Evolutionary conservation across 805 yeast genomes (phyloP), one percentile per base, ranked within the genome.

Genomic region (Grigorovia yakushimaensis): DNA sequence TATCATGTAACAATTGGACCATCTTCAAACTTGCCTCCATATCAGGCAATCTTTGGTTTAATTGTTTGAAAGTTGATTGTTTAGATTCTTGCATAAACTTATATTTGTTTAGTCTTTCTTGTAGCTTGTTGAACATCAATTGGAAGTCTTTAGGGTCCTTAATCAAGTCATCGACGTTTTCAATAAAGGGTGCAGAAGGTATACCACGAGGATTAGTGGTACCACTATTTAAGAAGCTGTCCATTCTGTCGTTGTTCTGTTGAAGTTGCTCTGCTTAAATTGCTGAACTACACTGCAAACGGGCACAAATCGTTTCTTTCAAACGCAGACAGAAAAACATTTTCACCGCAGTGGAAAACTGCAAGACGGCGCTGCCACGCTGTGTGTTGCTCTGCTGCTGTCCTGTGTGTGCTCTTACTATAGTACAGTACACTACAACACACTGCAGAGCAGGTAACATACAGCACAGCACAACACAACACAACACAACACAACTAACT

Each of bases 151-250:
- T 81, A 2, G 81, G 73, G 54, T 74, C 73, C 58, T 79, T 83
- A 52, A 88, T 76, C 55, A 81, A 78, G 44, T 79, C 82, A 47
- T 81, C 93, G 9, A 89, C 93, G 48, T 79, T 78, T 52, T 84
- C 94, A 45, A 93, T 80, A 65, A 93, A 93, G 39, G 94, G 96
- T 1, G 98, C 98, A 60, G 86, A 84, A 6, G 98, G 98, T 48
- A 93, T 93, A 3, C 98, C 98, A 53, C 98, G 76, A 9, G 97
- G 93, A 60, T 93, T 93, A 21, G 80, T 68, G 44, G 78, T 73
- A 2, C 74, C 75, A 13, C 82, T 73, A 57, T 82, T 79, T 49
- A 53, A 55, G 17, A 62, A 20, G 1, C 65, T 53, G 46, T 62
- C 65, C 64, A 64, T 63, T 35, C 27, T 24, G n/a, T 47, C 20